Conservation (phyloP, 148 eudicot species). For the Amaranthus palmeri region DNA sequence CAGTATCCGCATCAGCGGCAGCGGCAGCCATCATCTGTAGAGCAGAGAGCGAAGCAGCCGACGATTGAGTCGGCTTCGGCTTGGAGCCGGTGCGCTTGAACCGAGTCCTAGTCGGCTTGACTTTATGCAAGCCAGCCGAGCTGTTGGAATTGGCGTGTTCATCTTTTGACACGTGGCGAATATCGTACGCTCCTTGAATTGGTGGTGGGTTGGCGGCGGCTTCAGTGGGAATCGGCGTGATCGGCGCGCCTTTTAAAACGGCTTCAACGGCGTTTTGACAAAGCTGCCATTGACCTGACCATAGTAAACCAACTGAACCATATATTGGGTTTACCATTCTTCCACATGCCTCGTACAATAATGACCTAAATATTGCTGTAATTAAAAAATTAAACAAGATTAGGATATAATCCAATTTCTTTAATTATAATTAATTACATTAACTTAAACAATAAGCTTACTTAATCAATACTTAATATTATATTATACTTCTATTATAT, state of each 20-base stretch:
- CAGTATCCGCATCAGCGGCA: not conserved
- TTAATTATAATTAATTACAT: not conserved
- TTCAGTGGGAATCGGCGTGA: conserved; percentile 41
- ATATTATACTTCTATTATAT: too few relatives aligned
- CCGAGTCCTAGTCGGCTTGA: conserved; percentile 37
- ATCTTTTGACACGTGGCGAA: conserved; percentile 58
- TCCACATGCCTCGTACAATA: conserved; percentile 79
- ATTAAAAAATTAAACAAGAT: not conserved
- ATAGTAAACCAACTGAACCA: conserved; percentile 69
- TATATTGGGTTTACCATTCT: conserved; percentile 74
- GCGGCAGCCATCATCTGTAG: conserved; percentile 13
- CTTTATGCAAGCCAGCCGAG: conserved; percentile 35
- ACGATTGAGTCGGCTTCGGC: conserved; percentile 21
- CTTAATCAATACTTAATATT: not conserved
- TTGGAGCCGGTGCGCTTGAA: conserved; percentile 51
- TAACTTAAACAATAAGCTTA: not conserved
- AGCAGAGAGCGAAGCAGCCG: not conserved
- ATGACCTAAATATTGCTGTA: conserved; percentile 66
- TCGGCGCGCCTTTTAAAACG: conserved; percentile 54
- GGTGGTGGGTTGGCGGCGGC: conserved; percentile 45
- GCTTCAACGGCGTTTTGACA: conserved; percentile 69
- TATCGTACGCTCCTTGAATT: conserved; percentile 50
- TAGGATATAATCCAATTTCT: conserved; percentile 2
- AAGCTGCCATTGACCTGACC: conserved; percentile 68
- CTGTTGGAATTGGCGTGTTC: conserved; percentile 21